Conservation (phyloP, 257 asterid species). For the Solanum sitiens region DNA sequence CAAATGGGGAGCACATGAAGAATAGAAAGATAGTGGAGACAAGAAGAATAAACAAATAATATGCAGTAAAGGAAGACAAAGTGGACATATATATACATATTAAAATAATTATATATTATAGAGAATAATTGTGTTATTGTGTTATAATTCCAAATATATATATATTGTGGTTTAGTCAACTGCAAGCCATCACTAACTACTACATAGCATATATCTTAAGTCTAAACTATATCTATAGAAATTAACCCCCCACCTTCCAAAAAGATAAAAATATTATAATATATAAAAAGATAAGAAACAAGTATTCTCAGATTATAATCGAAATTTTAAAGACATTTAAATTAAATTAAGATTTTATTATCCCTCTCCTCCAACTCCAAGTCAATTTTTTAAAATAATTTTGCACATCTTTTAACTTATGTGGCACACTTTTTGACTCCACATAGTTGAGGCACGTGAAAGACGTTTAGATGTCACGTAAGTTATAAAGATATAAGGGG, state of each 20-base stretch:
- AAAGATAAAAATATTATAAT: neutral
- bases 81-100: constrained; percentile 5
- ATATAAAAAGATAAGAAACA: neutral
- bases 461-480: too few species aligned
- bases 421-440: too few species aligned
- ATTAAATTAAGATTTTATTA: too few species aligned
- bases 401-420: too few species aligned
- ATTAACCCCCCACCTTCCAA: neutral
- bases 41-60: constrained; percentile 12
- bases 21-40: constrained; percentile 23
- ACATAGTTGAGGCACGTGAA: too few species aligned
- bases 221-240: neutral
- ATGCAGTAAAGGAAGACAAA: constrained; percentile 30
- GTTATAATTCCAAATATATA: neutral
- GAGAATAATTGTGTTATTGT: constrained; percentile 16
- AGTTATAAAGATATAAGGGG: too few species aligned
- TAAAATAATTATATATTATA: neutral
- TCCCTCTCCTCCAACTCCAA: too few species aligned
- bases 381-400: too few species aligned
- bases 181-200: constrained; percentile 5
- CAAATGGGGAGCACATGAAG: neutral
- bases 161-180: constrained; percentile 26
- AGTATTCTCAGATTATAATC: too few species aligned
- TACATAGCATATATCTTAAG: neutral
- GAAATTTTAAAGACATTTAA: too few species aligned